Percentiles rank a stretch among this genome's conserved stretches.
Evolutionary conservation across 2,329 filamentous ascomycete genomes (phyloP).

Genomic region (Malbranchea zuffiana): DNA sequence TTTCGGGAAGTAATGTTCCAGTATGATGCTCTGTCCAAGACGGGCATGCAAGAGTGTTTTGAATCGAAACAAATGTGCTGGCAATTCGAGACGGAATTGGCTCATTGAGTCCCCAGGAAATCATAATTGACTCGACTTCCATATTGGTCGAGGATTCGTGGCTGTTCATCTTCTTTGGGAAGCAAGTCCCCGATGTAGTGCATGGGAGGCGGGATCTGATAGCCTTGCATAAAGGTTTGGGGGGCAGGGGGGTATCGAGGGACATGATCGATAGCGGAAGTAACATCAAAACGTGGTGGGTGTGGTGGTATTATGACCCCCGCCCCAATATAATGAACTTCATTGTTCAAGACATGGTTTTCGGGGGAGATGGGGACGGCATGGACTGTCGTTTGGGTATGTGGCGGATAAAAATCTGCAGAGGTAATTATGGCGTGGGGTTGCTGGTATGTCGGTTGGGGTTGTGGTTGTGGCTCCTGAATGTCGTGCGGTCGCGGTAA

Average conservation of each 20-base stretch:
- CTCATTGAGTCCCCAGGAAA: too few relatives aligned
- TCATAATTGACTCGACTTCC: constrained; percentile 11
- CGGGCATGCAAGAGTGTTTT: background rate
- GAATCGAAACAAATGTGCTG: background rate
- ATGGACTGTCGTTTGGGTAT: constrained; percentile 11
- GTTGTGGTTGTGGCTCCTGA: too few relatives aligned
- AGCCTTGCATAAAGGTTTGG: constrained; percentile 4
- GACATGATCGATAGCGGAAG: constrained; percentile 7
- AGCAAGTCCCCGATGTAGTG: constrained; percentile 9
- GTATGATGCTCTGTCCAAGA: background rate
- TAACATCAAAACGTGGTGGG: constrained; percentile 11
- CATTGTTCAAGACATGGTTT: constrained; percentile 7
- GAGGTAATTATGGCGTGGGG: constrained; percentile 5
- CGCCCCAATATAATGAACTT: constrained; percentile 12
- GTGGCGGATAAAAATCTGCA: constrained; percentile 11
- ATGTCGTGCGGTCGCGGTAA: constrained; percentile 6
- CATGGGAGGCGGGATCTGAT: constrained; percentile 8
- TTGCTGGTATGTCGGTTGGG: constrained; percentile 4
- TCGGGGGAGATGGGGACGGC: constrained; percentile 10
- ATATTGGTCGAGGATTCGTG: constrained; percentile 13
- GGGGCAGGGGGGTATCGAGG: constrained; percentile 7
- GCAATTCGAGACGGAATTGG: background rate
- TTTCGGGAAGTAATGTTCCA: too few relatives aligned
- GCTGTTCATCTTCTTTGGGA: constrained; percentile 10
- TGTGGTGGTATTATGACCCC: constrained; percentile 13